These are phyloP conservation scores for Penicillium sp. DNA, from an alignment of 2,329 filamentous ascomycete genomes.

Conservation along the genomic window DNA sequence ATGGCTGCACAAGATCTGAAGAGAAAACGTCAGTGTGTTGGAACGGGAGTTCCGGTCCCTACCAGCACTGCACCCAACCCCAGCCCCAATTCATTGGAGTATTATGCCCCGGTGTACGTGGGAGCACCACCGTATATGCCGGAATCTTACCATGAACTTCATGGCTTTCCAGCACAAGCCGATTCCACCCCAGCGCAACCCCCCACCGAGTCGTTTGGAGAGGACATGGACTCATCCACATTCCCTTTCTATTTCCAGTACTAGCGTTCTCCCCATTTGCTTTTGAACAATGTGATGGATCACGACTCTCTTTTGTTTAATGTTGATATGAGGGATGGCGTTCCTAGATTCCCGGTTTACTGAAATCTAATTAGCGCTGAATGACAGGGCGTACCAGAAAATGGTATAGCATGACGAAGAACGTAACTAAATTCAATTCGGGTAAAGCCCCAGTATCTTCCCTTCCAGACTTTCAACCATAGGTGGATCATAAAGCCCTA, in stretches of 20 bases:
- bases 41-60: not conserved
- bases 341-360: not conserved
- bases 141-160: slow-evolving; percentile 7
- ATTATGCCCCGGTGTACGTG: slow-evolving; percentile 12
- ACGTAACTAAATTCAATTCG: not conserved
- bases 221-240: slow-evolving; percentile 17
- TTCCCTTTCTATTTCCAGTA: slow-evolving; percentile 32
- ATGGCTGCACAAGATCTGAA: slow-evolving; percentile 17
- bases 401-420: not conserved
- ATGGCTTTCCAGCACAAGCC: slow-evolving; percentile 7
- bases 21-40: slow-evolving; percentile 18
- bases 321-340: not conserved
- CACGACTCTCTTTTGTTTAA: not conserved
- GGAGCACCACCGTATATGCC: slow-evolving; percentile 10
- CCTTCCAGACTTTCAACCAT: not conserved
- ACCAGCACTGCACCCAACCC: not conserved
- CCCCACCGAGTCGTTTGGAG: slow-evolving; percentile 11
- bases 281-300: not conserved
- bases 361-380: not conserved
- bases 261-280: slow-evolving; percentile 3
- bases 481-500: not conserved
- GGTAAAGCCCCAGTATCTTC: not conserved
- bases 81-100: slow-evolving; percentile 5
- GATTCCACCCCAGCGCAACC: slow-evolving; percentile 8
- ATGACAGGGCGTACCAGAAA: not conserved